phyloP scores from a whole-genome alignment of 306 rosid genomes.

The Echinosophora koreensis region DNA sequence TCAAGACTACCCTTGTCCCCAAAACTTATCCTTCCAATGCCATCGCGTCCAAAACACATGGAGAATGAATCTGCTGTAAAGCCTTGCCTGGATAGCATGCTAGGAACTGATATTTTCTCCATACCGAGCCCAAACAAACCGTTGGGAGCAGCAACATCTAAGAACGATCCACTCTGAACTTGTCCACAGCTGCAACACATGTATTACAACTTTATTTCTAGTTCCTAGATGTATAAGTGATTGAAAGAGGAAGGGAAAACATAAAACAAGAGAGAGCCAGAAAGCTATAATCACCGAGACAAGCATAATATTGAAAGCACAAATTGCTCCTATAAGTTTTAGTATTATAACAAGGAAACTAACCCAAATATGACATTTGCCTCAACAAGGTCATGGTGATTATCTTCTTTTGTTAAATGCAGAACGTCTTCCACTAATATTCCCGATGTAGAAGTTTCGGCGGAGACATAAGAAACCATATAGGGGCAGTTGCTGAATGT shows the following conservation, averaged over 20 bases:
- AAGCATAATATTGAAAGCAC: not conserved
- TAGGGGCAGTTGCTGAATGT: conserved; percentile 79
- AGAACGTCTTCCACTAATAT: conserved; percentile 86
- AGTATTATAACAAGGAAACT: conserved; percentile 46
- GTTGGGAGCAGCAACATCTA: conserved; percentile 93
- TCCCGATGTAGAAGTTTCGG: conserved; percentile 88
- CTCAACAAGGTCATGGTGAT: conserved; percentile 63
- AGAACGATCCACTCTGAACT: conserved; percentile 91
- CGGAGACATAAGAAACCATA: conserved; percentile 88
- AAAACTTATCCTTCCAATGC: conserved; percentile 89
- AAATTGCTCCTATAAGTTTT: conserved; percentile 23
- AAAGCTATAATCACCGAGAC: conserved; percentile 26
- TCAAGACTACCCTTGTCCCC: conserved; percentile 93
- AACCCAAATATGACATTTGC: conserved; percentile 90
- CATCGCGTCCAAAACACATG: conserved; percentile 94
- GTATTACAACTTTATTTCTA: conserved; percentile 35
- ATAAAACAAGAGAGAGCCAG: conserved; percentile 15
- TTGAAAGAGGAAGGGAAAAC: not conserved
- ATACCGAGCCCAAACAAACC: conserved; percentile 97
- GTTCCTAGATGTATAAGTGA: not conserved
- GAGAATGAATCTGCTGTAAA: conserved; percentile 87
- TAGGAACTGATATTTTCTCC: conserved; percentile 98
- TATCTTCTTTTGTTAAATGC: conserved; percentile 71
- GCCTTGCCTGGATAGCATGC: conserved; percentile 85
- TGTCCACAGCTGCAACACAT: conserved; percentile 82